phyloP scores from a whole-genome alignment of 371 early-diverging fungal species.

The Mortierella sp. region DNA sequence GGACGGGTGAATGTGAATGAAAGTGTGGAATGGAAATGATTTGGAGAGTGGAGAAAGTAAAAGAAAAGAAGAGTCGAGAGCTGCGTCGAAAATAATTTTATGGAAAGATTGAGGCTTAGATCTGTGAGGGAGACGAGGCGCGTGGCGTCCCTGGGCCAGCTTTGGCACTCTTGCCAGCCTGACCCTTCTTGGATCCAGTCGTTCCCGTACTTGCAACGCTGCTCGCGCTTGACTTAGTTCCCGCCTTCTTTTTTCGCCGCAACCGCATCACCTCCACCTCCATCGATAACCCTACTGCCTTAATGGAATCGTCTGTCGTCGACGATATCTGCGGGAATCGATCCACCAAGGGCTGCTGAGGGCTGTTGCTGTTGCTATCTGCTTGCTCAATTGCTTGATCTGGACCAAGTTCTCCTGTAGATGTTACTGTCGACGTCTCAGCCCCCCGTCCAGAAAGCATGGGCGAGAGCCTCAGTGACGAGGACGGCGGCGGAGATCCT shows the following conservation, averaged over 20 bases:
- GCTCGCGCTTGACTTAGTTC: conserved; percentile 35
- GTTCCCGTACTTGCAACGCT: conserved; percentile 40
- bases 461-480: conserved; percentile 18
- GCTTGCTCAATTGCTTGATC: not conserved
- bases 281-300: not conserved
- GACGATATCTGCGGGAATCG: conserved; percentile 42
- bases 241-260: conserved; percentile 47
- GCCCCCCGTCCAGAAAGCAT: conserved; percentile 7
- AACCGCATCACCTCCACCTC: conserved; percentile 51
- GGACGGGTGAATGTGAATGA: not conserved
- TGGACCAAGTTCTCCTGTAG: not conserved
- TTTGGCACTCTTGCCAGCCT: conserved; percentile 8
- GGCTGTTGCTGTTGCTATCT: not conserved
- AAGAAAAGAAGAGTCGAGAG: not conserved
- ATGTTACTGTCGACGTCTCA: not conserved
- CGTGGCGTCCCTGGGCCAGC: not conserved
- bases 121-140: not conserved
- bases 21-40: not conserved
- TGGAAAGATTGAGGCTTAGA: not conserved
- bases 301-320: conserved; percentile 16
- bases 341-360: conserved; percentile 21
- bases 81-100: not conserved
- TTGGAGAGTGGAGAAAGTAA: not conserved
- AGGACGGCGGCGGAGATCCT: conserved; percentile 27
- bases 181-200: conserved; percentile 13